Evolutionary conservation across 495 filamentous ascomycete species (phyloP).

Genomic region (Trichoderma reesei): DNA sequence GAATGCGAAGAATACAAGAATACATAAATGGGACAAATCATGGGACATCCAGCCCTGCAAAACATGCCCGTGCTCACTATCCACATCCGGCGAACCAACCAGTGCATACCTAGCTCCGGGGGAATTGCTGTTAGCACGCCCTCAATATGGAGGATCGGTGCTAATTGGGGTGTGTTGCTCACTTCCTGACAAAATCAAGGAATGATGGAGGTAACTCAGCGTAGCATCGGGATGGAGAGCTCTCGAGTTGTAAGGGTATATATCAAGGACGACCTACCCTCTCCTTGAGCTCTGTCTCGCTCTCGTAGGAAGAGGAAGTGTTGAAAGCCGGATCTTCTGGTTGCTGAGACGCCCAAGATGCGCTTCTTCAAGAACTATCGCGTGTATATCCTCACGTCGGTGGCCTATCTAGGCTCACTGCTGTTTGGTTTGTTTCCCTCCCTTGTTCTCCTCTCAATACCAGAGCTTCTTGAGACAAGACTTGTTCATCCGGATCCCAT

Average conservation of each 20-base stretch:
- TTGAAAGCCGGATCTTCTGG: not conserved
- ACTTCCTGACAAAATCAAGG: not conserved
- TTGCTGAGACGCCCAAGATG: constrained; percentile 4
- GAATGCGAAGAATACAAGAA: not conserved
- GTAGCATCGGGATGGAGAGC: not conserved
- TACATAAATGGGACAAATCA: not conserved
- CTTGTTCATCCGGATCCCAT: too few species aligned
- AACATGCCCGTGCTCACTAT: not conserved
- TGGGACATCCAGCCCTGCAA: not conserved
- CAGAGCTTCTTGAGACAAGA: too few species aligned
- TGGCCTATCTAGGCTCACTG: constrained; percentile 44
- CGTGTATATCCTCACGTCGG: constrained; percentile 44
- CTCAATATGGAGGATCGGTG: not conserved
- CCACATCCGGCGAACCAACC: not conserved
- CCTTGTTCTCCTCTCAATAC: constrained; percentile 5
- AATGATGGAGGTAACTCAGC: not conserved
- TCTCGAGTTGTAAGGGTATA: not conserved
- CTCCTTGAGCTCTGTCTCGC: too few species aligned
- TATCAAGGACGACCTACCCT: not conserved
- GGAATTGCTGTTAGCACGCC: not conserved
- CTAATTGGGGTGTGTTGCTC: not conserved
- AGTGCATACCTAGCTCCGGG: not conserved
- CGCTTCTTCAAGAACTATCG: constrained; percentile 41
- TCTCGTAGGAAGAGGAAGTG: too few species aligned
- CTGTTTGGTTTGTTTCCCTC: constrained; percentile 35